Evolutionary conservation across 768 basidiomycete species (phyloP).

Genomic region (Pleurotus tuoliensis): DNA sequence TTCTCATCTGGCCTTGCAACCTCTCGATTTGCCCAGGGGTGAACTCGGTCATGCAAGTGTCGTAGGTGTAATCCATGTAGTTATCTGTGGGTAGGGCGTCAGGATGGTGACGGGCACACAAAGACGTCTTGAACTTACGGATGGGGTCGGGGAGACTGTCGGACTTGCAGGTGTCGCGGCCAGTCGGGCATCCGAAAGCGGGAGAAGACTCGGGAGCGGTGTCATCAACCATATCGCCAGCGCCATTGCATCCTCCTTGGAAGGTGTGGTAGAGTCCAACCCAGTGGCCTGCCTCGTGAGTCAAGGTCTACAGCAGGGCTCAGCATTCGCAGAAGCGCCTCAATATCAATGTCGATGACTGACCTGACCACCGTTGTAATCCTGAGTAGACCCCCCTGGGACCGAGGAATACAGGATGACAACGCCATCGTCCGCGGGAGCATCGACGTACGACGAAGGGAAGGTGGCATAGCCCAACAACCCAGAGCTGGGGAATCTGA

Average conservation of each 20-base stretch:
- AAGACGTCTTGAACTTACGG: too few relatives aligned
- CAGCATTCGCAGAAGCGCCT: background rate
- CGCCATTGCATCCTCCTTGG: slow-evolving; percentile 27
- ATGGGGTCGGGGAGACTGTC: slow-evolving; percentile 39
- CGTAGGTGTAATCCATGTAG: slow-evolving; percentile 53
- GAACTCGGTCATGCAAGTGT: slow-evolving; percentile 48
- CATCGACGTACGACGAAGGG: slow-evolving; percentile 25
- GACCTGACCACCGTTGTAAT: slow-evolving; percentile 23
- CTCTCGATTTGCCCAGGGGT: slow-evolving; percentile 41
- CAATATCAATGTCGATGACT: background rate
- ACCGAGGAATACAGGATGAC: slow-evolving; percentile 20
- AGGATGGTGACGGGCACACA: too few relatives aligned
- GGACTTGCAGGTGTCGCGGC: slow-evolving; percentile 31
- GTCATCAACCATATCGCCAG: slow-evolving; percentile 23
- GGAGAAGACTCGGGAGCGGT: slow-evolving; percentile 42
- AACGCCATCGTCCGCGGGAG: slow-evolving; percentile 33
- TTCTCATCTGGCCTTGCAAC: slow-evolving; percentile 35
- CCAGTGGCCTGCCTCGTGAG: slow-evolving; percentile 37
- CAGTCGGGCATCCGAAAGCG: slow-evolving; percentile 37
- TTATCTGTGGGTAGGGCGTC: slow-evolving; percentile 26
- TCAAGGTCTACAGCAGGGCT: slow-evolving; percentile 21
- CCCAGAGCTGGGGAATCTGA: slow-evolving; percentile 16
- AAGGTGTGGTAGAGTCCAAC: slow-evolving; percentile 36
- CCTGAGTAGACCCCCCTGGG: slow-evolving; percentile 23
- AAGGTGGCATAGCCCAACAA: slow-evolving; percentile 36